Base-by-base conservation (phyloP, 306 rosid species). In the Cicer cuneatum region DNA sequence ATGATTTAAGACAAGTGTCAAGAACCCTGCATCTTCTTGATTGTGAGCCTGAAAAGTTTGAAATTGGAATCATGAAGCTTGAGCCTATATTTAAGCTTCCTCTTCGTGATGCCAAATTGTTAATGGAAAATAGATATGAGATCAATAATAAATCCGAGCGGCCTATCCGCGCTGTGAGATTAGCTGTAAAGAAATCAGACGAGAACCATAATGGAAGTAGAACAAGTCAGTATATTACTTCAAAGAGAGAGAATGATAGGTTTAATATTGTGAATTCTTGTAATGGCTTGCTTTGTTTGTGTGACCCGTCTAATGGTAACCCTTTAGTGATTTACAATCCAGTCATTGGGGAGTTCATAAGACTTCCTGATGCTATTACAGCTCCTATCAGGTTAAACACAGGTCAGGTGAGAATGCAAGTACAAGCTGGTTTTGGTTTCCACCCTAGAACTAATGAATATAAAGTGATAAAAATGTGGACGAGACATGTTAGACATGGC, bases 1-100 rank as follows among this genome's bases (percentile, higher is more conserved):
- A 5, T 5, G 47, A 39, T 41, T 75, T 75, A 51, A 42, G 47
- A 45, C 2, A 10, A 19, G 21, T n/a, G 29, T 70, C 71, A 2
- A 83, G 83, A 77, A 80, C 29, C 62, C 53, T 85, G 6, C 43
- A 73, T 35, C 73, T 82, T 64, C 29, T 69, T 39, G 83, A 83
- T 6, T 74, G 33, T 8, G 81, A 83, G 4, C 61, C 65, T n/a
- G 11, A 42, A 8, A 69, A 7, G 10, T 29, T 71, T 59, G 63
- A 21, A 14, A 57, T 57, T 57, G 63, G 39, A 57, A 21, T 38
- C 14, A 29, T 11, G 24, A 67, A 81, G 53, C 78, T 82, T 43
- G 46, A 71, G 21, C 29, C 60, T 60, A 64, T 69, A 51, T 57
- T 74, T n/a, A 86, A 78, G 73, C 58, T 81, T 65, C 82, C 84